Evolutionary conservation across 139 green algal genomes (phyloP).

Genomic region (Eudorina sp.): DNA sequence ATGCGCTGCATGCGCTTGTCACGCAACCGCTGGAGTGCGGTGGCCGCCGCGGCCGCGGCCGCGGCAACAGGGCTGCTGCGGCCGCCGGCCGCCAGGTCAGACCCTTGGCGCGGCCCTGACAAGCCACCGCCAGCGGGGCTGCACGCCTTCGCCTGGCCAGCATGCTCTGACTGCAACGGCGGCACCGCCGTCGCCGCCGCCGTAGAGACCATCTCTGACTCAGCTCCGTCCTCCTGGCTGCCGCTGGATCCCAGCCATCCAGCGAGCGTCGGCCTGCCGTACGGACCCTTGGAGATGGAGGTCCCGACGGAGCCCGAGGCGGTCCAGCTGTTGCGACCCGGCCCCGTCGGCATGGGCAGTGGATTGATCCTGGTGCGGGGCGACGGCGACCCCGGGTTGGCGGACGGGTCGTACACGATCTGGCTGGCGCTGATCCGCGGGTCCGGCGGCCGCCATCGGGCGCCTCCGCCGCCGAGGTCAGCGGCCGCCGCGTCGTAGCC

Average conservation of each 20-base stretch:
- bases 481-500: too few relatives aligned
- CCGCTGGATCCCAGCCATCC: slow-evolving; percentile 1
- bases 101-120: too few relatives aligned
- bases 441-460: too few relatives aligned
- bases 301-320: background rate
- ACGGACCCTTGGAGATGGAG: background rate
- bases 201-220: background rate
- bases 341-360: background rate
- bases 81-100: too few relatives aligned
- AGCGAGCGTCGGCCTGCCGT: background rate
- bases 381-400: background rate
- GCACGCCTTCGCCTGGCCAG: too few relatives aligned
- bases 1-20: slow-evolving; percentile 18
- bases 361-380: background rate
- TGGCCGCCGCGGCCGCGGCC: background rate
- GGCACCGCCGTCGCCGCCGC: background rate
- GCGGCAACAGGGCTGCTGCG: background rate
- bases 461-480: too few relatives aligned
- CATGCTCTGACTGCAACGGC: too few relatives aligned
- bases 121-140: too few relatives aligned
- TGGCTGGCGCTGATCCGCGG: background rate
- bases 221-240: background rate
- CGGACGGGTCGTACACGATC: background rate
- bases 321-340: background rate
- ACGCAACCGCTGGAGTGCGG: slow-evolving; percentile 28